These are phyloP conservation scores for Aristolochia californica DNA, from an alignment of 164 flowering plant species.

Conservation along the genomic window DNA sequence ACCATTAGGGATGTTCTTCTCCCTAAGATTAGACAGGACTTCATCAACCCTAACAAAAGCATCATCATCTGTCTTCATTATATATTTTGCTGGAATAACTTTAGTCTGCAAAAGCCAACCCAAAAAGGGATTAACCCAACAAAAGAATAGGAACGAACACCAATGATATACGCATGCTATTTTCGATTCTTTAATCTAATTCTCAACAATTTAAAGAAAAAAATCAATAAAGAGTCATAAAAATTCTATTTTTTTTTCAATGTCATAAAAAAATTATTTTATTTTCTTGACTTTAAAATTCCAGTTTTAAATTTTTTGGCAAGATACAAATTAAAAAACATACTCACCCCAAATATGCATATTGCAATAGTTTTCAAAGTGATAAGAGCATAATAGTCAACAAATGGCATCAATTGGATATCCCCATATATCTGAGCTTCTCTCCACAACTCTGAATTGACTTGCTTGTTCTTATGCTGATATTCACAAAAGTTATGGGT, in stretches of 20 bases:
- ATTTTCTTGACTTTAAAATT: too few relatives aligned
- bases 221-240: too few relatives aligned
- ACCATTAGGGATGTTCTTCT: constrained; percentile 36
- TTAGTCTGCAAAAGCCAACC: constrained; percentile 42
- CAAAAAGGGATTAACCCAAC: not conserved
- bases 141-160: not conserved
- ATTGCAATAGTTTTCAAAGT: constrained; percentile 76
- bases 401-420: constrained; percentile 91
- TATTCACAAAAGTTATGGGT: not conserved
- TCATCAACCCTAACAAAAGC: constrained; percentile 89
- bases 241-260: too few relatives aligned
- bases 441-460: constrained; percentile 67
- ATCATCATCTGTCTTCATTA: constrained; percentile 97
- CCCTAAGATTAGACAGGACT: constrained; percentile 54
- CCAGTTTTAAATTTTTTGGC: too few relatives aligned
- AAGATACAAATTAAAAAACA: too few relatives aligned
- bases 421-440: constrained; percentile 83
- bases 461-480: constrained; percentile 72
- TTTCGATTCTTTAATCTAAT: too few relatives aligned
- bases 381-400: constrained; percentile 82
- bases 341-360: constrained; percentile 74
- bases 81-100: constrained; percentile 70
- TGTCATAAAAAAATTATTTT: too few relatives aligned
- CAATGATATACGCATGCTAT: too few relatives aligned
- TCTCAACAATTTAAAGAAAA: too few relatives aligned